Evolutionary conservation across 164 flowering plant species (phyloP), one percentile per base, ranked within the genome.

Genomic region (Taxillus chinensis): DNA sequence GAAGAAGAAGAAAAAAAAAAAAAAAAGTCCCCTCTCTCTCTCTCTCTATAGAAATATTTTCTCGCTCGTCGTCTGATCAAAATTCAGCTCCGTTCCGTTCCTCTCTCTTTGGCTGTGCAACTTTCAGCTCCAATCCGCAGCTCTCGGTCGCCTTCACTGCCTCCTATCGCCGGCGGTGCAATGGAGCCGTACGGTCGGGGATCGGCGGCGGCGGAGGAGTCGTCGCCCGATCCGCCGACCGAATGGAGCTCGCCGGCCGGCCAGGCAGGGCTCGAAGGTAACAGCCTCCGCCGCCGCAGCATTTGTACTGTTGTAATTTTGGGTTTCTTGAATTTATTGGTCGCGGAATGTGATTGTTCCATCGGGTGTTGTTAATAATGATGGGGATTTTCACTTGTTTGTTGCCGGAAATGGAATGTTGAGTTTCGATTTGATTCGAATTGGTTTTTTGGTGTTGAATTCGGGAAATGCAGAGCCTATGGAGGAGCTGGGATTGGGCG

Each of bases 121-220:
- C 51, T 8, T 48, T 48, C 51, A 3, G 12, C 13, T 4, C 51
- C 1, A 11, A 48, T 48, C 51, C 51, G 12, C 12, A 4, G 51
- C 13, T 48, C 13, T 3, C 46, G 7, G 46, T 43, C 51, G 9
- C 51, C 27, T 11, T 11, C 51, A 3, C 51, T 8, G 12, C 4
- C 51, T 4, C 51, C 41, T 38, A 8, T 11, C 38, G 8, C 58
- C 58, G 39, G 8, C 53, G 66, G 65, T 73, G 42, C 62, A 62
- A 81, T 83, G 88, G 85, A 83, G 71, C 67, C 73, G 79, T 74
- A 77, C 75, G 74, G 77, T 45, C 70, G 73, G 69, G 62, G 61
- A 16, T 5, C 6, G 7, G 57, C 62, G 62, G 64, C 41, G 14
- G 59, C 64, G 64, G 83, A 78, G 17, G 79, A 71, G 16, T 60